A percentile compares a stretch with the other conserved stretches of the same genome.
Evolutionary conservation across 768 basidiomycete species (phyloP).

Genomic region (Leccinum variicolor): DNA sequence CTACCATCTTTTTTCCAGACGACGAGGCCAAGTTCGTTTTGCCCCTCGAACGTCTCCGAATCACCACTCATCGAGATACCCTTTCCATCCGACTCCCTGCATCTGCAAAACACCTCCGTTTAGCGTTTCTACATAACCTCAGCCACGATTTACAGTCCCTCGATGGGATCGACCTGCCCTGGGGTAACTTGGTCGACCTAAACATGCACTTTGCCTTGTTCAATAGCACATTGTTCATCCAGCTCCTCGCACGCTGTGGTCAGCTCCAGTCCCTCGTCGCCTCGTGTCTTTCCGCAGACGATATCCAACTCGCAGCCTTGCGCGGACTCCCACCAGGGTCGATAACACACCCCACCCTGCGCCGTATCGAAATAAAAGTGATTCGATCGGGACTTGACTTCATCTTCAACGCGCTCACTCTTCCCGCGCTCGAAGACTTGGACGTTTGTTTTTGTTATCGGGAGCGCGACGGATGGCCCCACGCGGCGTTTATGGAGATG

Average conservation of each 20-base stretch:
- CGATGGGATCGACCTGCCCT: conserved; percentile 23
- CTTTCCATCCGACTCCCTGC: conserved; percentile 16
- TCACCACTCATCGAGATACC: conserved; percentile 17
- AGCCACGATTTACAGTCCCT: conserved; percentile 23
- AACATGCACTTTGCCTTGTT: conserved; percentile 28
- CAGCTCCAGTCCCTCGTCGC: conserved; percentile 18
- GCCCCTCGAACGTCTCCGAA: conserved; percentile 18
- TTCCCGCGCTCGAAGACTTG: conserved; percentile 30
- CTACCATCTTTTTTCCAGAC: conserved; percentile 14
- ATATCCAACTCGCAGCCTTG: conserved; percentile 8
- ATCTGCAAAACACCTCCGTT: conserved; percentile 15
- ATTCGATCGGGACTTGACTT: conserved; percentile 22
- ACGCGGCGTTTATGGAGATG: conserved; percentile 22
- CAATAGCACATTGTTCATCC: conserved; percentile 20
- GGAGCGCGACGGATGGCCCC: conserved; percentile 29
- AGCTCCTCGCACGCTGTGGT: conserved; percentile 20
- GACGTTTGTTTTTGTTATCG: conserved; percentile 31
- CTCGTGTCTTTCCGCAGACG: conserved; percentile 26
- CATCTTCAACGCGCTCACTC: conserved; percentile 17
- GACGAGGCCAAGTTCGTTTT: neutral
- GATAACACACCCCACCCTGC: conserved; percentile 16
- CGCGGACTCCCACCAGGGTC: conserved; percentile 8
- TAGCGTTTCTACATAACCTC: conserved; percentile 19
- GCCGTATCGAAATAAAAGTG: conserved; percentile 30
- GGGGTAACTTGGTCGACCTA: conserved; percentile 24